These are phyloP conservation scores for Psilocybe subaeruginosa DNA, from an alignment of 768 basidiomycete species.

Conservation along the genomic window DNA sequence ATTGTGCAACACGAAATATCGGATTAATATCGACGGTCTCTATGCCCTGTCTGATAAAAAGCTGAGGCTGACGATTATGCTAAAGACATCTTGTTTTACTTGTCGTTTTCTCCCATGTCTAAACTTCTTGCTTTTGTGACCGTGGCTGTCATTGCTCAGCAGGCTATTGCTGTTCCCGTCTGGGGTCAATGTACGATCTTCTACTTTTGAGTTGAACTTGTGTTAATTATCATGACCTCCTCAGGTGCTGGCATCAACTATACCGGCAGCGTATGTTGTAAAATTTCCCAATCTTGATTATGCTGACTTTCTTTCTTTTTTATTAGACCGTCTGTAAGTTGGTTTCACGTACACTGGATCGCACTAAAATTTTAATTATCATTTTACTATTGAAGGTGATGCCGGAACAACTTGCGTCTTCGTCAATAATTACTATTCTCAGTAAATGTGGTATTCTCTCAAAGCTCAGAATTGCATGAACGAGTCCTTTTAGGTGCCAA, in stretches of 20 bases:
- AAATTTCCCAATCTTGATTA: not conserved
- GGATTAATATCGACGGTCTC: slow-evolving; percentile 5
- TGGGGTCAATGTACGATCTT: slow-evolving; percentile 33
- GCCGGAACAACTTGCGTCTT: slow-evolving; percentile 30
- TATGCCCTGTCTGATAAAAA: slow-evolving; percentile 11
- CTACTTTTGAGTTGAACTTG: not conserved
- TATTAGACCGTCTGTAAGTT: slow-evolving; percentile 20
- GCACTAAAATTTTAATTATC: not conserved
- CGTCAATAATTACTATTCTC: slow-evolving; percentile 34
- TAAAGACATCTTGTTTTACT: not conserved
- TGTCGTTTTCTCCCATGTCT: slow-evolving; percentile 17
- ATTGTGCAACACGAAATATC: slow-evolving; percentile 7
- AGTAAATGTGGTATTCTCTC: slow-evolving; percentile 20
- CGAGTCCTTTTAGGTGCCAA: slow-evolving; percentile 12
- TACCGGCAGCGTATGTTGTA: slow-evolving; percentile 26
- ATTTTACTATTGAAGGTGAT: slow-evolving; percentile 21
- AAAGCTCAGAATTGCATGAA: not conserved
- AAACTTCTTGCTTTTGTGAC: slow-evolving; percentile 28
- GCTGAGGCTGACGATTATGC: not conserved
- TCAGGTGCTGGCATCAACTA: slow-evolving; percentile 32
- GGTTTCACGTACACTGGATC: not conserved
- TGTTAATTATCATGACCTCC: not conserved
- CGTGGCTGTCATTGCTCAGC: slow-evolving; percentile 23
- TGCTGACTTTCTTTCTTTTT: not conserved
- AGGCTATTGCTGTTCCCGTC: slow-evolving; percentile 27